phyloP scores from a whole-genome alignment of 1,139 yeast species.

The Taphrina confusa region DNA sequence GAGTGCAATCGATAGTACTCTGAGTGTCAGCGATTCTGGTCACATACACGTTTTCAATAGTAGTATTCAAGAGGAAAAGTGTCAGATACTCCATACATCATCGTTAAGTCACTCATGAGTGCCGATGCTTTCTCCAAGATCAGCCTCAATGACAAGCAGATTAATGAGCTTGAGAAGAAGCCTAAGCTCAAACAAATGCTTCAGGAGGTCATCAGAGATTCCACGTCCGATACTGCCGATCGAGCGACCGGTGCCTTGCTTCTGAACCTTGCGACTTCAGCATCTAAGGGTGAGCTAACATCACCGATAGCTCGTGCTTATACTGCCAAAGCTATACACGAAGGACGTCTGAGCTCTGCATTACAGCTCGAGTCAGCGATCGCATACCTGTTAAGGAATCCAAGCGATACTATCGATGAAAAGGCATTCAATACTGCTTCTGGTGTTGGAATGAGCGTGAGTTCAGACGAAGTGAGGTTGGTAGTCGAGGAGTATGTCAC shows the following conservation, averaged over 20 bases:
- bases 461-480: slow-evolving; percentile 62
- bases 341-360: slow-evolving; percentile 4
- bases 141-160: slow-evolving; percentile 58
- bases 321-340: slow-evolving; percentile 40
- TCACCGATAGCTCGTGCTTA: slow-evolving; percentile 80
- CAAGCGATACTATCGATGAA: slow-evolving; percentile 4
- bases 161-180: slow-evolving; percentile 76
- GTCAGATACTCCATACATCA: no score
- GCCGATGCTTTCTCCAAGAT: slow-evolving; percentile 37
- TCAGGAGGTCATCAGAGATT: slow-evolving; percentile 57
- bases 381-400: not conserved
- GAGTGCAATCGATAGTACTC: no score
- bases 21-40: no score
- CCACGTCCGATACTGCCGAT: slow-evolving; percentile 47
- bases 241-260: slow-evolving; percentile 62
- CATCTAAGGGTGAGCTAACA: slow-evolving; percentile 65
- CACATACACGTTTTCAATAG: no score
- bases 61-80: no score
- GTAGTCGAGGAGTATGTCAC: slow-evolving; percentile 64
- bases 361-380: slow-evolving; percentile 31
- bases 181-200: slow-evolving; percentile 76
- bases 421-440: slow-evolving; percentile 56
- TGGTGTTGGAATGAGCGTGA: slow-evolving; percentile 68
- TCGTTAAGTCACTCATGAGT: slow-evolving; percentile 21
- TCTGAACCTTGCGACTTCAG: slow-evolving; percentile 76